Evolutionary conservation across 2,329 filamentous ascomycete genomes (phyloP).

Genomic region (Phialophora tarda): DNA sequence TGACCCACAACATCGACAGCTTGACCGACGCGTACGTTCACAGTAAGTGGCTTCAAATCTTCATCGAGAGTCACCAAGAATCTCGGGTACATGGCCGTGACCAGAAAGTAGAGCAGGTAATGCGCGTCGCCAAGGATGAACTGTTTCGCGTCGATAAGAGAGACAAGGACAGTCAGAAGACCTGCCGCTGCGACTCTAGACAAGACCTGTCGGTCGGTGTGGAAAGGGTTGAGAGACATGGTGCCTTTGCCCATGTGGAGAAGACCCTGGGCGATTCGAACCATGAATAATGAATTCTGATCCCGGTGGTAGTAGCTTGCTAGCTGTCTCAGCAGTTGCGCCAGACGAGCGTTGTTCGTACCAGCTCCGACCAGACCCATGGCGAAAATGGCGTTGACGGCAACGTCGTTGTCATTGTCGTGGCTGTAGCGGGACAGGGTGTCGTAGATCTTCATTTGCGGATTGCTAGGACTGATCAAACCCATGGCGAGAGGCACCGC

Average conservation of each 20-base stretch:
- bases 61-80: constrained; percentile 97
- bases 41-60: constrained; percentile 87
- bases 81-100: constrained; percentile 93
- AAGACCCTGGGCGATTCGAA: constrained; percentile 95
- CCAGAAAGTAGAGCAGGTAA: constrained; percentile 96
- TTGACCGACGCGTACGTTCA: constrained; percentile 96
- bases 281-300: constrained; percentile 97
- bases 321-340: constrained; percentile 89
- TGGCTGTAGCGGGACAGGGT: constrained; percentile 96
- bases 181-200: constrained; percentile 90
- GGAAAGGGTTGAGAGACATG: constrained; percentile 95
- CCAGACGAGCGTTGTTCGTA: constrained; percentile 96
- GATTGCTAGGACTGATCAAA: constrained; percentile 94
- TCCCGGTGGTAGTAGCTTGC: constrained; percentile 98
- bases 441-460: constrained; percentile 99
- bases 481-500: constrained; percentile 97
- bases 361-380: constrained; percentile 97
- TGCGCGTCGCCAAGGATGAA: constrained; percentile 76
- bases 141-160: constrained; percentile 93
- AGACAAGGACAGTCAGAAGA: constrained; percentile 85
- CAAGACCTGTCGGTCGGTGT: constrained; percentile 94
- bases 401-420: constrained; percentile 98
- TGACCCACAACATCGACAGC: constrained; percentile 98
- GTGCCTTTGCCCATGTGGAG: constrained; percentile 99
- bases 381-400: constrained; percentile 97